Percentiles rank a stretch among this genome's conserved stretches.
These are phyloP conservation scores for Pseudevernia furfuracea DNA, from an alignment of 495 filamentous ascomycete genomes.

Conservation along the genomic window DNA sequence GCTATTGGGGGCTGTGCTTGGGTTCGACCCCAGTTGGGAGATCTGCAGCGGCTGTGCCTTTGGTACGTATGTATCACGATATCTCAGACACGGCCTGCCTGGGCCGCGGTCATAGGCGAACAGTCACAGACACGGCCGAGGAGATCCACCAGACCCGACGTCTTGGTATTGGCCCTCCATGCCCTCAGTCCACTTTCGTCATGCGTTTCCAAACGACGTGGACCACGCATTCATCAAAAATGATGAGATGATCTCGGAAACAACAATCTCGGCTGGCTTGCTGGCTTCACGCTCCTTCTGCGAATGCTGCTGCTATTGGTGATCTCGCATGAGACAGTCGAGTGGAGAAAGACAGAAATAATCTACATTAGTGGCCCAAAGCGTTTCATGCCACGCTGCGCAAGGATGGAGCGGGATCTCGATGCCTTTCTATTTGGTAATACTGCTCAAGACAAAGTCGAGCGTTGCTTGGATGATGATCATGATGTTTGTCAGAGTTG, in stretches of 20 bases:
- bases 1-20: not conserved
- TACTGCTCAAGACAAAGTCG: not conserved
- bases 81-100: slow-evolving; percentile 4
- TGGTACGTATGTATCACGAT: not conserved
- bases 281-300: not conserved
- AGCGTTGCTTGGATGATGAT: slow-evolving; percentile 1
- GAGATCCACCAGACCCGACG: slow-evolving; percentile 1
- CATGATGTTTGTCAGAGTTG: no score
- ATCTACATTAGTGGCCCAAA: not conserved
- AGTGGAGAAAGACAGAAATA: not conserved
- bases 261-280: not conserved
- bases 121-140: not conserved
- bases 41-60: not conserved
- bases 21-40: not conserved
- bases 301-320: not conserved
- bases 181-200: not conserved
- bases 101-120: not conserved
- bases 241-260: slow-evolving; percentile 2
- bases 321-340: not conserved
- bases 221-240: not conserved
- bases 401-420: slow-evolving; percentile 4
- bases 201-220: not conserved
- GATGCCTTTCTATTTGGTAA: not conserved
- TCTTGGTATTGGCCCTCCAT: not conserved
- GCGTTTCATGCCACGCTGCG: slow-evolving; percentile 3